These are phyloP conservation scores for Phytopythium sindhum DNA, from an alignment of 352 stramenopile genomes.

Conservation along the genomic window DNA sequence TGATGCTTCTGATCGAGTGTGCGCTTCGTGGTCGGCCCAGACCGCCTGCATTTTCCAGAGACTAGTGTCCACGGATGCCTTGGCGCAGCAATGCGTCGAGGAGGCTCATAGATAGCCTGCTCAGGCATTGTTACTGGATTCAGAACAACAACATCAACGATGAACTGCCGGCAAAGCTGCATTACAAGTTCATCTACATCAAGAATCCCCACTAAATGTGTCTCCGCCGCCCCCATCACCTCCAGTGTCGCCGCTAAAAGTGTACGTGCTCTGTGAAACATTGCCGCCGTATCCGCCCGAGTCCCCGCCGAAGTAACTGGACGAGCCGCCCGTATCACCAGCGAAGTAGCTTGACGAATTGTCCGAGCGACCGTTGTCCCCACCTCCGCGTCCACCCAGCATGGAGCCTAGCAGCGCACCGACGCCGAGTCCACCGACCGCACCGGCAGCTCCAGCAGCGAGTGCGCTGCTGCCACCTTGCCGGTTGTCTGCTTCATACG, in stretches of 20 bases:
- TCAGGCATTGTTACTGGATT: too few species aligned
- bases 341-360: constrained; percentile 13
- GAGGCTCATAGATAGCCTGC: too few species aligned
- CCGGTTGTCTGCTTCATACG: constrained; percentile 12
- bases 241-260: constrained; percentile 59
- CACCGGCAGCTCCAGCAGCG: constrained; percentile 39
- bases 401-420: constrained; percentile 46
- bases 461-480: constrained; percentile 17
- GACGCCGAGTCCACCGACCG: constrained; percentile 41
- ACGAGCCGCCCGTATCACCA: constrained; percentile 10
- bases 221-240: constrained; percentile 23
- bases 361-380: constrained; percentile 7
- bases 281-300: constrained; percentile 17
- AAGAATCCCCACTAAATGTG: constrained; percentile 56
- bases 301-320: constrained; percentile 36
- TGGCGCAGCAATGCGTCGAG: too few species aligned
- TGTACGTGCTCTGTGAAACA: constrained; percentile 30
- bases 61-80: too few species aligned
- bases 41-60: too few species aligned
- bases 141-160: too few species aligned
- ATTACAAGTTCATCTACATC: not conserved
- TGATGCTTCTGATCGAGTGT: too few species aligned
- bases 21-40: too few species aligned
- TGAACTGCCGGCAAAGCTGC: too few species aligned
- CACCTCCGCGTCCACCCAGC: constrained; percentile 36